Conservation (phyloP, 148 eudicot species). For the Cornus controversa region DNA sequence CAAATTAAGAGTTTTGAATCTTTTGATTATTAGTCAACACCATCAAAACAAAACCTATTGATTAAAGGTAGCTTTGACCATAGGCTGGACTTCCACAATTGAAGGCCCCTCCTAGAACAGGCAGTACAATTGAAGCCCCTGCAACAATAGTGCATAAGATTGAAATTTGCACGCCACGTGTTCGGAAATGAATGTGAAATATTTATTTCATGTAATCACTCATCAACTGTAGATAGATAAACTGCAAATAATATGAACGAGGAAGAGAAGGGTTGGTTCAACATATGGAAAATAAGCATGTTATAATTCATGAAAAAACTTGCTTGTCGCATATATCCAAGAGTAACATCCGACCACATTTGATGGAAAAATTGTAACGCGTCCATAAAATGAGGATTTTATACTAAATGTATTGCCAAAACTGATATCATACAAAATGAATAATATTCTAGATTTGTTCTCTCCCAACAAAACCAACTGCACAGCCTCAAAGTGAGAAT, state of each 20-base stretch:
- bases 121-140: too few relatives aligned
- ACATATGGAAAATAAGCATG: not conserved
- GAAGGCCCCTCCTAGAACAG: too few relatives aligned
- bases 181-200: too few relatives aligned
- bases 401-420: not conserved
- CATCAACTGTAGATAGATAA: too few relatives aligned
- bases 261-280: not conserved
- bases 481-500: not conserved
- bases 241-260: not conserved
- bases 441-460: not conserved
- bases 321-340: not conserved
- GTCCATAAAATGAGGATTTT: not conserved
- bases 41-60: too few relatives aligned
- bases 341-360: not conserved
- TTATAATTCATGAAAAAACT: not conserved
- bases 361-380: not conserved
- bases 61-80: too few relatives aligned
- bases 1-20: too few relatives aligned
- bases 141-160: too few relatives aligned
- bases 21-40: too few relatives aligned
- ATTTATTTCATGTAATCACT: too few relatives aligned
- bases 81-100: too few relatives aligned
- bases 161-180: too few relatives aligned
- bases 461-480: conserved; percentile 3
- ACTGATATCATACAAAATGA: not conserved